These are phyloP conservation scores for Lentinula guzmanii DNA, from an alignment of 768 basidiomycete genomes.

Conservation along the genomic window DNA sequence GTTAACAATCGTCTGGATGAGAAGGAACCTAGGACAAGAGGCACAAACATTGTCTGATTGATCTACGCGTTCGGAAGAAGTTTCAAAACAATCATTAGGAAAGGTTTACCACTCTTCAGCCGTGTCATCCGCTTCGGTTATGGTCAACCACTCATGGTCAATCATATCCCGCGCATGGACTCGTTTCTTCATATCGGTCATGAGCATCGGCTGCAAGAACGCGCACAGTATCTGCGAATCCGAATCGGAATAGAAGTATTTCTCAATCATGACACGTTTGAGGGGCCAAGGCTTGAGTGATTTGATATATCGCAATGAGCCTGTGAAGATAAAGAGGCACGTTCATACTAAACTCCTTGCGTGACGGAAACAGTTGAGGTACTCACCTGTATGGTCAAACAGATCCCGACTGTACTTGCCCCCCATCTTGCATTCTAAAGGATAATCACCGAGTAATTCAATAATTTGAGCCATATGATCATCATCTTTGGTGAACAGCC, in stretches of 20 bases:
- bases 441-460: constrained; percentile 80
- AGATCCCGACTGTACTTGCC: constrained; percentile 83
- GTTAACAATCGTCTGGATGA: neutral
- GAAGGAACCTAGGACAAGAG: neutral
- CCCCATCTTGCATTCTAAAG: constrained; percentile 68
- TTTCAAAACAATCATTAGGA: neutral
- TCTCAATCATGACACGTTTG: constrained; percentile 80
- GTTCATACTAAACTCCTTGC: neutral
- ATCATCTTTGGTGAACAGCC: constrained; percentile 86
- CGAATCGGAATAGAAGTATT: constrained; percentile 64
- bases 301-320: constrained; percentile 65
- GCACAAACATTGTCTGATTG: neutral
- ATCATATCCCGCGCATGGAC: constrained; percentile 69
- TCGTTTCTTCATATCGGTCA: constrained; percentile 62
- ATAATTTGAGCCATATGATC: constrained; percentile 96
- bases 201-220: constrained; percentile 75
- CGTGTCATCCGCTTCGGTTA: constrained; percentile 31
- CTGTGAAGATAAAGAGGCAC: constrained; percentile 23
- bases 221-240: constrained; percentile 56
- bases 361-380: constrained; percentile 5
- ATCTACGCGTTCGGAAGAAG: neutral
- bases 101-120: constrained; percentile 37
- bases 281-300: constrained; percentile 79
- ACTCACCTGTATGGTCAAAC: constrained; percentile 67
- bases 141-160: constrained; percentile 66